Evolutionary conservation across 495 filamentous ascomycete genomes (phyloP).

Genomic region (Cenococcum geophilum): DNA sequence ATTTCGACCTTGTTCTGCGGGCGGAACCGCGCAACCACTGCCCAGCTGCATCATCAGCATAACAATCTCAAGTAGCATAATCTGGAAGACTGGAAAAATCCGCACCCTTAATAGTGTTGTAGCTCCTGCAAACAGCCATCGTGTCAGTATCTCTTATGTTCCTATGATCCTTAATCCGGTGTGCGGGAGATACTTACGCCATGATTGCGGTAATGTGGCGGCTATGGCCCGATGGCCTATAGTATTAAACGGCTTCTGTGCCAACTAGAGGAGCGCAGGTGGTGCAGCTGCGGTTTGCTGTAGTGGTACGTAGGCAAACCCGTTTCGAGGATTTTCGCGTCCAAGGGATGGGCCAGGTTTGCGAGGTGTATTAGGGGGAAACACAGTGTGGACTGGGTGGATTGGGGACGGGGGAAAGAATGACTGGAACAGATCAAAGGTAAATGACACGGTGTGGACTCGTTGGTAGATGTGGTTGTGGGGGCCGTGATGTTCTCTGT

Average conservation of each 20-base stretch:
- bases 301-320: conserved; percentile 16
- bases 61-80: background rate
- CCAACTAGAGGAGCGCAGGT: background rate
- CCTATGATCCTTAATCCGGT: background rate
- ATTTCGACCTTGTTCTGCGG: conserved; percentile 93
- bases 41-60: conserved; percentile 13
- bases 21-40: conserved; percentile 92
- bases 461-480: background rate
- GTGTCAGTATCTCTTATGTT: conserved; percentile 8
- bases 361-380: conserved; percentile 15
- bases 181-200: conserved; percentile 44
- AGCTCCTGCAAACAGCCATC: conserved; percentile 42
- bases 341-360: conserved; percentile 15
- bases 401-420: background rate
- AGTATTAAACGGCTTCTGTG: background rate
- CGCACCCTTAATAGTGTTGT: conserved; percentile 70
- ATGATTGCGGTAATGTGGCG: conserved; percentile 35
- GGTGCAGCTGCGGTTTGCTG: conserved; percentile 19
- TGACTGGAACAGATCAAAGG: background rate
- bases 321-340: conserved; percentile 16
- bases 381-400: background rate
- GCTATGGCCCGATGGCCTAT: conserved; percentile 23
- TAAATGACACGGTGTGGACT: background rate
- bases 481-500: background rate
- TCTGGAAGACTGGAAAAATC: conserved; percentile 19